Evolutionary conservation across 2,329 filamentous ascomycete species (phyloP).

Genomic region (Penicillium sp.): DNA sequence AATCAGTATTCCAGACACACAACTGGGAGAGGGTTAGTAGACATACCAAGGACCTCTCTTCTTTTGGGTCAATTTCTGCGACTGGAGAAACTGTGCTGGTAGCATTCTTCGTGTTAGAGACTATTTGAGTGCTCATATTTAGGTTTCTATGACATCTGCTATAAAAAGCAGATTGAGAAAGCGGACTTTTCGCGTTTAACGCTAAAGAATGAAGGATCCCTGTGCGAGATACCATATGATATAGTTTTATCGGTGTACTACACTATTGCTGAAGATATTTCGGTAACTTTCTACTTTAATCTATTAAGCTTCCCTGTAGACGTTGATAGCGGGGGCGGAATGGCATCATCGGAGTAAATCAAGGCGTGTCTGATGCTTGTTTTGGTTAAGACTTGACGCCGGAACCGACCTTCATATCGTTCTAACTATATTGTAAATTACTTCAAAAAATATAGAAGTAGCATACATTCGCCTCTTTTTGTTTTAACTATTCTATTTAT

Average conservation of each 20-base stretch:
- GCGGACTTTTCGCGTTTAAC: neutral
- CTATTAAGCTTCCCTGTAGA: neutral
- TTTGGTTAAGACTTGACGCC: neutral
- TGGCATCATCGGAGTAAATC: neutral
- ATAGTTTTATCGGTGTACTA: neutral
- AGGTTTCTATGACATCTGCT: neutral
- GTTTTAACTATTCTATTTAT: neutral
- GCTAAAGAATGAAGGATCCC: neutral
- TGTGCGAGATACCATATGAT: neutral
- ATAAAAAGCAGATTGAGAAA: neutral
- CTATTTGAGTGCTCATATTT: neutral
- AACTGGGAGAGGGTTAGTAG: neutral
- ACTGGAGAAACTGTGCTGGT: neutral
- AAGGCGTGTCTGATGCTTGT: neutral
- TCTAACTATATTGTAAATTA: neutral
- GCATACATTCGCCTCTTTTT: neutral
- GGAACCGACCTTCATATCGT: neutral
- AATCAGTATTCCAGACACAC: neutral
- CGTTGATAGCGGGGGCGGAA: neutral
- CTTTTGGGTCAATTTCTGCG: neutral
- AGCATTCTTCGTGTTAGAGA: neutral
- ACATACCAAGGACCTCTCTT: neutral
- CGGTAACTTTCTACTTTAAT: neutral
- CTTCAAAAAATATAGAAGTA: neutral
- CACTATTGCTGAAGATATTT: neutral